Evolutionary conservation across 768 basidiomycete species (phyloP), one percentile per base, ranked within the genome.

Genomic region (Termitomyces sp.): DNA sequence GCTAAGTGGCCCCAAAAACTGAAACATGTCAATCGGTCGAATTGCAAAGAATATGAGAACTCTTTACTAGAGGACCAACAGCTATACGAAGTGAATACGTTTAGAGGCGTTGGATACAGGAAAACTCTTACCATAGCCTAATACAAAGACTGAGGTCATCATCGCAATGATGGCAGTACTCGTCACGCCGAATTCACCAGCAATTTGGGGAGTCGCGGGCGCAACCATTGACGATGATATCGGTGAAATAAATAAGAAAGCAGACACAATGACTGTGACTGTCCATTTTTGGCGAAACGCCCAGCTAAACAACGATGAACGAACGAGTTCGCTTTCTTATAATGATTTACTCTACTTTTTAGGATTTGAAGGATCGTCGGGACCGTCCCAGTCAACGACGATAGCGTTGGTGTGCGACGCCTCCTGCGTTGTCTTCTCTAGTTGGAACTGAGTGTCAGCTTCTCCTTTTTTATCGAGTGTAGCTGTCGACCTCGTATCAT

Each of bases 151-250:
- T 0, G 85, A 87, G 0, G 80, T 83, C 27, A 78, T 80, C 70
- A 92, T 78, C 1, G 81, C 81, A 20, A 81, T 70, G 4, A 82
- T 53, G 0, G 74, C 78, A 2, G 62, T 59, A 63, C 66, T 83
- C 9, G 77, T 82, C 27, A 90, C 77, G 1, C 80, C 75, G 59
- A 91, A 85, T 20, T 82, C 68, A 3, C 66, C 57, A 14, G 75
- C 84, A 0, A 92, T 63, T 53, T 82, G 76, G 4, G 61, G 58
- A 0, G 76, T 72, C 0, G 88, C 88, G 0, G 88, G 88, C 0
- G 90, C 85, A 1, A 90, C 73, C 83, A 89, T 89, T 4, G 87
- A 81, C 4, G 90, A 92, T 0, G 88, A 83, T 0, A 90, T 74
- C 0, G 88, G 86, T 7, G 75, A 76, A 36, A 88, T 86, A 65